Conservation (phyloP, 2,329 filamentous ascomycete genomes). For the Fusarium sp. region DNA sequence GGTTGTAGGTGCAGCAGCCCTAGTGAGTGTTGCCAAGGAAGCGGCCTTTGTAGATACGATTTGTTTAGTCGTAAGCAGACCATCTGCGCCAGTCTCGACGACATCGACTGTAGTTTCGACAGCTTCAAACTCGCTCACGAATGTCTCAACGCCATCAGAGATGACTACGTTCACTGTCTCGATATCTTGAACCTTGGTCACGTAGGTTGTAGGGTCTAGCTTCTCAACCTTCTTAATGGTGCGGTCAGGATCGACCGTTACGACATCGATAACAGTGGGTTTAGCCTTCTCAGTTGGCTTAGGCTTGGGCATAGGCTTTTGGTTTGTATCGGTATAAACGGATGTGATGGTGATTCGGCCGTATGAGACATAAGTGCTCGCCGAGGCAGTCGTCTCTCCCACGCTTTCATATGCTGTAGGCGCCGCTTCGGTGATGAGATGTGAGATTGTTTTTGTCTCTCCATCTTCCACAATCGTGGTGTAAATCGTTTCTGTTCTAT, state of each 20-base stretch:
- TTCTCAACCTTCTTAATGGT: slow-evolving; percentile 43
- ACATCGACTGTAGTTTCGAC: slow-evolving; percentile 28
- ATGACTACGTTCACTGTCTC: slow-evolving; percentile 36
- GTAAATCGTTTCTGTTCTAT: slow-evolving; percentile 18
- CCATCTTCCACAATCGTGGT: slow-evolving; percentile 26
- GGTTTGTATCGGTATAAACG: slow-evolving; percentile 34
- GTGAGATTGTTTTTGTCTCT: slow-evolving; percentile 22
- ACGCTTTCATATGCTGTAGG: slow-evolving; percentile 27
- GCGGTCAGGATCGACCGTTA: slow-evolving; percentile 36
- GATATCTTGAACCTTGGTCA: slow-evolving; percentile 32
- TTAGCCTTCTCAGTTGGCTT: slow-evolving; percentile 33
- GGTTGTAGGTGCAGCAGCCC: slow-evolving; percentile 29
- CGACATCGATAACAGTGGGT: slow-evolving; percentile 39
- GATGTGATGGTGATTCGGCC: slow-evolving; percentile 44
- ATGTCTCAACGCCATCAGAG: slow-evolving; percentile 19
- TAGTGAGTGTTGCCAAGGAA: slow-evolving; percentile 29
- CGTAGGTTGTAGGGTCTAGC: slow-evolving; percentile 37
- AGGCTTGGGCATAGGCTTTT: slow-evolving; percentile 14
- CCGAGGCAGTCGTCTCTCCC: slow-evolving; percentile 40
- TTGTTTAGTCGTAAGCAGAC: slow-evolving; percentile 26
- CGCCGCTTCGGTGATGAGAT: slow-evolving; percentile 17
- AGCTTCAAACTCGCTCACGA: slow-evolving; percentile 29
- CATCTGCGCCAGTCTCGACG: slow-evolving; percentile 26
- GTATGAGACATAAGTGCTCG: slow-evolving; percentile 43
- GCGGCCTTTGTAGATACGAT: slow-evolving; percentile 28